Base-by-base conservation (phyloP, 75 land plant species). In the Selaginella moellendorffii region DNA sequence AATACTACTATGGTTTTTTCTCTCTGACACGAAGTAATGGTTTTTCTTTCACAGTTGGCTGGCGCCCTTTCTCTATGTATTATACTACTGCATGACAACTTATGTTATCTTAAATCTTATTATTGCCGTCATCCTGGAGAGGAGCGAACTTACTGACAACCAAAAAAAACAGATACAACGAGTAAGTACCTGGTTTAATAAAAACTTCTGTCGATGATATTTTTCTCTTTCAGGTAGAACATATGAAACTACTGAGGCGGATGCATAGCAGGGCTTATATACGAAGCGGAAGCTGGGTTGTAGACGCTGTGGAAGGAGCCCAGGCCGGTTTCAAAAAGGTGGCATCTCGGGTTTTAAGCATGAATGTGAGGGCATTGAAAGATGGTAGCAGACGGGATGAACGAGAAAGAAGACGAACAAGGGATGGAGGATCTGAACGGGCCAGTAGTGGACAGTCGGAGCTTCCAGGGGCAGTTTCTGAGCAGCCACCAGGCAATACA, bases 81-180 rank as follows among this genome's bases (percentile, higher is more conserved):
- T 30, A 17, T 70, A 75, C n/a, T 70, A 54, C 68, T 61, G 69
- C 24, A 52, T 75, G 28, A 75, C 73, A 24, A 27, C 68, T 31
- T 75, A 65, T 29, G 54, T 75, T 0, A 19, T 70, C 53, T 25
- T 75, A 1, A 70, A 75, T 42, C 63, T 75, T 26, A 61, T 75
- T 66, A 75, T 75, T 70, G 77, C 77, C 12, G 74, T 75, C 22
- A 65, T 75, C 19, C 62, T 75, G 30, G 77, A 75, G 46, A 61
- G 69, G 19, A 70, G 65, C 23, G 77, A 75, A 31, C 64, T 75
- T 21, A 54, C 74, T 9, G 77, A 75, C 28, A 52, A 59, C 26
- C 77, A 70, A 61, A 75, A 75, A 29, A 75, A 75, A 29, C 63
- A 75, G 24, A 75, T 75, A 27, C 77, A 75, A 66, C 69, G 69